phyloP scores from a whole-genome alignment of 73 alveolate genomes.

The Paramecium caudatum region DNA sequence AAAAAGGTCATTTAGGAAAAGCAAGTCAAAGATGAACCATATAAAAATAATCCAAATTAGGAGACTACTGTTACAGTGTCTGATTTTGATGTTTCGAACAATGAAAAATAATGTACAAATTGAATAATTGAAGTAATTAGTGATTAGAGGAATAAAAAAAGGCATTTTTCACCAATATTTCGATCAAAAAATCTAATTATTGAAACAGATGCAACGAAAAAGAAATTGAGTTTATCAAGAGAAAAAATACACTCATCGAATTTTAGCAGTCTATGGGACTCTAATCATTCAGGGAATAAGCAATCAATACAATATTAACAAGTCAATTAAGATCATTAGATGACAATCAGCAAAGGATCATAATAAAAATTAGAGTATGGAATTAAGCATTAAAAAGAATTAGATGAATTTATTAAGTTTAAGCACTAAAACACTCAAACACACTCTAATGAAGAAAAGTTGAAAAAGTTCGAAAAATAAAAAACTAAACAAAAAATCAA shows the following conservation, averaged over 20 bases:
- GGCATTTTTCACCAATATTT: conserved; percentile 38
- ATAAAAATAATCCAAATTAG: not conserved
- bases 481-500: not conserved
- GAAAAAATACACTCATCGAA: not conserved
- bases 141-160: not conserved
- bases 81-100: conserved; percentile 7
- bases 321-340: not conserved
- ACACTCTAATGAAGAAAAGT: not conserved
- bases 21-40: not conserved
- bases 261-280: conserved; percentile 2
- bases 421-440: not conserved
- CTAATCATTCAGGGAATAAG: conserved; percentile 10
- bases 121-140: conserved; percentile 37
- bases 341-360: conserved; percentile 1
- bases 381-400: not conserved
- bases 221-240: conserved; percentile 14
- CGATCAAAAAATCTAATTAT: not conserved
- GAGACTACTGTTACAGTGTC: conserved; percentile 27
- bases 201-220: not conserved
- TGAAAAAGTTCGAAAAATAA: conserved; percentile 1
- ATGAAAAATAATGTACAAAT: conserved; percentile 14
- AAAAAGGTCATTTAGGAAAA: not conserved
- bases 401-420: conserved; percentile 1
- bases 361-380: conserved; percentile 20
- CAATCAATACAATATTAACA: not conserved